These are phyloP conservation scores for Melampsora larici-populina DNA, from an alignment of 1,284 basidiomycete genomes.

Conservation along the genomic window DNA sequence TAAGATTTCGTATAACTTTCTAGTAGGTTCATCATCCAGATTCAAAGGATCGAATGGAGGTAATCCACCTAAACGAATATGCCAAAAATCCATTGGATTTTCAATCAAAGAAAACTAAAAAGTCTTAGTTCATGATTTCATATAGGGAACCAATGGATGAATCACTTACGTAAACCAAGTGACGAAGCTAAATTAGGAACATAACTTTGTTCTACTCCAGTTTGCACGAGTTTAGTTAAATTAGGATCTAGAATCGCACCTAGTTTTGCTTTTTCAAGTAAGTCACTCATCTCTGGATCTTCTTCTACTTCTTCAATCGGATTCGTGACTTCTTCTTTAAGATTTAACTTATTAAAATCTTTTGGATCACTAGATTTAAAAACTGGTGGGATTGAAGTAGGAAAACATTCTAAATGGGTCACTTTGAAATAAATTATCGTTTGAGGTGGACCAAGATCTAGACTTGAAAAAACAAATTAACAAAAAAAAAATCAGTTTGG, in stretches of 20 bases:
- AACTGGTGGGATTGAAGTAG: background rate
- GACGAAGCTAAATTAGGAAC: conserved; percentile 65
- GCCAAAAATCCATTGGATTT: background rate
- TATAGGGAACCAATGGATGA: conserved; percentile 3
- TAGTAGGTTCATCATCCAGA: conserved; percentile 35
- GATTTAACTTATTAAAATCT: no score
- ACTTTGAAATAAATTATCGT: conserved; percentile 71
- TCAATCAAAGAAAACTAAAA: background rate
- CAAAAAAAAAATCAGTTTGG: background rate
- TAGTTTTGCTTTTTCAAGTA: conserved; percentile 62
- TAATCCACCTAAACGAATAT: conserved; percentile 38
- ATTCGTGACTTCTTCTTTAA: no score
- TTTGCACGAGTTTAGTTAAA: conserved; percentile 71
- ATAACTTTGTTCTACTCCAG: conserved; percentile 68
- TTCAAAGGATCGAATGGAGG: conserved; percentile 9
- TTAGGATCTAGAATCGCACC: conserved; percentile 80
- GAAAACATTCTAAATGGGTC: conserved; percentile 64
- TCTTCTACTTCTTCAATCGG: conserved; percentile 34
- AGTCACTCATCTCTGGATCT: conserved; percentile 45
- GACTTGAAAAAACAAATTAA: background rate
- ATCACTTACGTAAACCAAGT: conserved; percentile 59
- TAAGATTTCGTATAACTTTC: conserved; percentile 47
- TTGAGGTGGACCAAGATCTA: conserved; percentile 50
- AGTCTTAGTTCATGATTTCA: background rate
- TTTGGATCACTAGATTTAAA: no score